Evolutionary conservation across 371 early-diverging fungal genomes (phyloP), one percentile per base, ranked within the genome.

Genomic region (Mortierella sp.): DNA sequence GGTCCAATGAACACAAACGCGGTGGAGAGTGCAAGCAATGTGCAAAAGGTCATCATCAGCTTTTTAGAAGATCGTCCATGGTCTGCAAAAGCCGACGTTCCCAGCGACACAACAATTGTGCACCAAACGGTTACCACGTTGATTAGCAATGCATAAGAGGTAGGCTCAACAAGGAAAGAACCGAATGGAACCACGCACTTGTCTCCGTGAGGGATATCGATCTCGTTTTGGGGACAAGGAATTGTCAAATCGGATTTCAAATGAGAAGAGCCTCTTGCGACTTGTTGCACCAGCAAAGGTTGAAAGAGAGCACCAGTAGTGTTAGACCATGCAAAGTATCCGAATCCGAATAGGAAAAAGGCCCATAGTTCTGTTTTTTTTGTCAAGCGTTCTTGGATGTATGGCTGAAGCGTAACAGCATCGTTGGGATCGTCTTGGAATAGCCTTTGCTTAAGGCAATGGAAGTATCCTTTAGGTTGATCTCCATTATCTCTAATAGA

Each of bases 51-150:
- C 58, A 75, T 13, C 61, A 65, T 70, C 6, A 75, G 29, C 58
- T 28, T 61, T 13, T 63, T 64, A 15, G 76, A 75, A 5, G 64
- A 32, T 4, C 76, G 70, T n/a, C 76, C 76, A 62, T 75, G 76
- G 28, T 75, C 76, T 12, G 76, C 76, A 1, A 70, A 28, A 10
- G 76, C 76, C 1, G 76, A 75, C 8, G 64, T 47, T 0, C 76
- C 76, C 28, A 75, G 31, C 0, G 76, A 45, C n/a, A 70, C 40
- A 7, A 61, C 43, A 22, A 75, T 61, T 3, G 66, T 70, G 28
- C 70, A 69, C 70, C 70, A 70, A 37, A 64, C 65, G 17, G 66
- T 51, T 15, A 70, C 63, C 8, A 75, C 76, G 23, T 42, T 65
- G 13, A 58, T 51, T 22, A 75, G 45, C 13, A 75, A 57, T 28